Conservation (phyloP, 306 rosid genomes). For the Vigna angularis region DNA sequence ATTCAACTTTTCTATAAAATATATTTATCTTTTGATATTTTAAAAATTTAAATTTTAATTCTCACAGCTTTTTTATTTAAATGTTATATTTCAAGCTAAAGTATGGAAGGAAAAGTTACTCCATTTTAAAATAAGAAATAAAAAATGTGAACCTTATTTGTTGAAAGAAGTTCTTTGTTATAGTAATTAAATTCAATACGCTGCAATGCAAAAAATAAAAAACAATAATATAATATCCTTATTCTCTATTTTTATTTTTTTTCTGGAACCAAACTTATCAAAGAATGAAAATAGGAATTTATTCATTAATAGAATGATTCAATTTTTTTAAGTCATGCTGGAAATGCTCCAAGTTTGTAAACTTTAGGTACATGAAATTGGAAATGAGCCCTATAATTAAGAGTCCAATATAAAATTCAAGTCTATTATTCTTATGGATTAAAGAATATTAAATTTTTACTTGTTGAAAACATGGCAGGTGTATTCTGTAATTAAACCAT, state of each 20-base stretch:
- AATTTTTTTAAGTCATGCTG: neutral
- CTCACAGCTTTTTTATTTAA: too few relatives aligned
- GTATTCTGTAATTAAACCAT: conserved; percentile 48
- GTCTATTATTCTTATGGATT: neutral
- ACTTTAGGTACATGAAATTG: neutral
- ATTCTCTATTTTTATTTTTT: neutral
- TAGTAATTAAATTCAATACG: too few relatives aligned
- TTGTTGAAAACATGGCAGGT: conserved; percentile 52
- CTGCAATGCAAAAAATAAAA: too few relatives aligned
- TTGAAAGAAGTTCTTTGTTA: too few relatives aligned
- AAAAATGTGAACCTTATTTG: too few relatives aligned
- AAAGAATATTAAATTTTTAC: neutral
- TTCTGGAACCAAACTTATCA: neutral
- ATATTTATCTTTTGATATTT: too few relatives aligned
- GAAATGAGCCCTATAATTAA: too few relatives aligned
- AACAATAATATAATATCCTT: neutral
- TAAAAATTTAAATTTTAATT: too few relatives aligned
- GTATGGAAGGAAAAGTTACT: too few relatives aligned
- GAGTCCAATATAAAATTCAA: neutral
- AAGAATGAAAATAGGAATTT: neutral
- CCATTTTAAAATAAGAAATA: too few relatives aligned
- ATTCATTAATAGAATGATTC: neutral
- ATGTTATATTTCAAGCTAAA: too few relatives aligned
- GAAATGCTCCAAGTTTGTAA: neutral
- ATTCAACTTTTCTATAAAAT: too few relatives aligned